phyloP scores from a whole-genome alignment of 768 basidiomycete species.

The Hericium coralloides region DNA sequence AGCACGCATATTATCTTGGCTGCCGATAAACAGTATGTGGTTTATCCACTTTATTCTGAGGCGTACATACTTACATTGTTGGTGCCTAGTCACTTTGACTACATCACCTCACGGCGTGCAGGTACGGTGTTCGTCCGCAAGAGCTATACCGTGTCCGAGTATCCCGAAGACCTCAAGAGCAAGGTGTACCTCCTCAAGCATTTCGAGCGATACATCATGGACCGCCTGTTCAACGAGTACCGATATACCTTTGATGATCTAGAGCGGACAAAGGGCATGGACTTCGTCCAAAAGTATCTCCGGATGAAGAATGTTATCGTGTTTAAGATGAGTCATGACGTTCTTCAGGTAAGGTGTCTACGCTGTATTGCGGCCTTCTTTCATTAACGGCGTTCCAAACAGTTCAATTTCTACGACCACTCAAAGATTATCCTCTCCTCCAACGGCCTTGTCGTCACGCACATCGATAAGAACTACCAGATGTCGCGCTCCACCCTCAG shows the following conservation, averaged over 20 bases:
- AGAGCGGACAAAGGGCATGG: slow-evolving; percentile 73
- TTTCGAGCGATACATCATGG: slow-evolving; percentile 93
- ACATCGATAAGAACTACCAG: slow-evolving; percentile 85
- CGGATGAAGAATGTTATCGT: slow-evolving; percentile 96
- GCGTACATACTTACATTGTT: neutral
- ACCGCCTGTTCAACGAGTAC: slow-evolving; percentile 77
- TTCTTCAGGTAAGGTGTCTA: slow-evolving; percentile 67
- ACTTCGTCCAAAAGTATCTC: slow-evolving; percentile 91
- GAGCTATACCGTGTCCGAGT: slow-evolving; percentile 56
- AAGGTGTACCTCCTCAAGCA: slow-evolving; percentile 91
- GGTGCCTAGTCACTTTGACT: slow-evolving; percentile 72
- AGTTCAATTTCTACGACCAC: slow-evolving; percentile 99
- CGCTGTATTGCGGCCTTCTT: neutral
- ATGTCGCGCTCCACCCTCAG: slow-evolving; percentile 66
- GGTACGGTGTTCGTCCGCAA: slow-evolving; percentile 66
- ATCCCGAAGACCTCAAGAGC: slow-evolving; percentile 77
- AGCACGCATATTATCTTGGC: slow-evolving; percentile 80
- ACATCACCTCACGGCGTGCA: slow-evolving; percentile 59
- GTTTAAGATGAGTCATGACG: slow-evolving; percentile 92
- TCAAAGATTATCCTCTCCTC: slow-evolving; percentile 87
- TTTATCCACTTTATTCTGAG: neutral
- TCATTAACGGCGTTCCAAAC: neutral
- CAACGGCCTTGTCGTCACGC: slow-evolving; percentile 68
- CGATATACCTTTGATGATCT: slow-evolving; percentile 72
- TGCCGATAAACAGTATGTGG: slow-evolving; percentile 75